Base-by-base conservation (phyloP, 75 land plant genomes). In the Adiantum capillusveneris region DNA sequence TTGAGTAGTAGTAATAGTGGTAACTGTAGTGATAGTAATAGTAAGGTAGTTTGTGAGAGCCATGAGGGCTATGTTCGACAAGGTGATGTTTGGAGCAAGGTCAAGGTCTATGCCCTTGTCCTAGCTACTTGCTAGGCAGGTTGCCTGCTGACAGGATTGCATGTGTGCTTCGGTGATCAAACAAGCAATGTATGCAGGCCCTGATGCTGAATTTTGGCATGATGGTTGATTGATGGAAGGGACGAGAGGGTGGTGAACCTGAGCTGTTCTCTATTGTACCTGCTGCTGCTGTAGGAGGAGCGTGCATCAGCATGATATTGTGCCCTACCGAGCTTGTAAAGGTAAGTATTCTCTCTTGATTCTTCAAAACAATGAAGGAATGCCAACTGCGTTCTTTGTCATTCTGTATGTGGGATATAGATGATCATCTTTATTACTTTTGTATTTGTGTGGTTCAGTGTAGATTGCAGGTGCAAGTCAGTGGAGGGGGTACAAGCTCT, bases 311-410 rank as follows among this genome's bases (percentile, higher is more conserved):
- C 57, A 68, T 81, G 52, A 69, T 93, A 25, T 62, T 93, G 9
- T 85, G 98, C 66, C 98, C 98, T 65, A 71, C 91, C 7, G 98
- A 93, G 63, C 65, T 93, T 21, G 76, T 93, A 53, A 93, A 93
- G 82, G 97, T 79, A 58, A 75, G 72, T 68, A n/a, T 29, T 25
- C 39, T 30, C 12, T 34, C 25, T n/a, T n/a, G 17, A 46, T 46
- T 17, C 17, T 20, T 46, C 18, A n/a, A n/a, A n/a, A n/a, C n/a
- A n/a, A n/a, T n/a, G n/a, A n/a, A n/a, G n/a, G n/a, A n/a, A n/a
- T n/a, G n/a, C n/a, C n/a, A n/a, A n/a, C n/a, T n/a, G n/a, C n/a
- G n/a, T n/a, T n/a, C n/a, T n/a, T n/a, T n/a, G n/a, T n/a, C n/a
- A n/a, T n/a, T n/a, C n/a, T n/a, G n/a, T n/a, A n/a, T n/a, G n/a